Conservation (phyloP, 2,329 filamentous ascomycete species). For the Xylaria sp. region DNA sequence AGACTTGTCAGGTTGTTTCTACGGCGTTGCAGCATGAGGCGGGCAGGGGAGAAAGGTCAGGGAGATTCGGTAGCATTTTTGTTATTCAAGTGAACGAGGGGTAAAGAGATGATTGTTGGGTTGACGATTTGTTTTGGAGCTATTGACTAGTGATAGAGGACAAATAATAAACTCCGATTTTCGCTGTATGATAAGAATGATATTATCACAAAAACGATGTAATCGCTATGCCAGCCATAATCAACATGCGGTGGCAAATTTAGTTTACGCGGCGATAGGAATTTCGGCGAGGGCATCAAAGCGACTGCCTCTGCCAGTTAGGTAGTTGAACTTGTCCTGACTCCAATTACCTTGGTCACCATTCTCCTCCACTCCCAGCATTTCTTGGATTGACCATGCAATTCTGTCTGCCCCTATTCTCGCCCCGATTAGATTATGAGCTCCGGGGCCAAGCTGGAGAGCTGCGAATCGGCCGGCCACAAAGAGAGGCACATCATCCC, state of each 20-base stretch:
- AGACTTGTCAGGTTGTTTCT: background rate
- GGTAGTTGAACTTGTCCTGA: conserved; percentile 47
- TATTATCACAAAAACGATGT: background rate
- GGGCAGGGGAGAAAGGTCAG: background rate
- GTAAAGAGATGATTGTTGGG: background rate
- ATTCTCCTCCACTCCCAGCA: conserved; percentile 53
- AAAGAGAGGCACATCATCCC: conserved; percentile 76
- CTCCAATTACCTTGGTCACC: conserved; percentile 32
- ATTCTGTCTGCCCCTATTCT: conserved; percentile 78
- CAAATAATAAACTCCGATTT: background rate
- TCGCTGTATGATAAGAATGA: background rate
- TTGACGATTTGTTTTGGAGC: background rate
- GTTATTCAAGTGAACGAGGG: background rate
- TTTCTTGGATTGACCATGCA: conserved; percentile 74
- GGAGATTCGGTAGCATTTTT: background rate
- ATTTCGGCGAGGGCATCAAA: conserved; percentile 48
- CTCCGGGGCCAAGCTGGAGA: conserved; percentile 75
- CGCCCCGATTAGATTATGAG: conserved; percentile 78
- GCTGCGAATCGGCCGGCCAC: conserved; percentile 74
- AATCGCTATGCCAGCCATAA: background rate
- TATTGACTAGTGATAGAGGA: background rate
- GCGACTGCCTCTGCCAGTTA: conserved; percentile 54
- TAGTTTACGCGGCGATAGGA: background rate
- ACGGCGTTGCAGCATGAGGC: background rate
- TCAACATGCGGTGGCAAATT: background rate